Conservation (phyloP, 371 early-diverging fungal species). For the Mortierella sp. region DNA sequence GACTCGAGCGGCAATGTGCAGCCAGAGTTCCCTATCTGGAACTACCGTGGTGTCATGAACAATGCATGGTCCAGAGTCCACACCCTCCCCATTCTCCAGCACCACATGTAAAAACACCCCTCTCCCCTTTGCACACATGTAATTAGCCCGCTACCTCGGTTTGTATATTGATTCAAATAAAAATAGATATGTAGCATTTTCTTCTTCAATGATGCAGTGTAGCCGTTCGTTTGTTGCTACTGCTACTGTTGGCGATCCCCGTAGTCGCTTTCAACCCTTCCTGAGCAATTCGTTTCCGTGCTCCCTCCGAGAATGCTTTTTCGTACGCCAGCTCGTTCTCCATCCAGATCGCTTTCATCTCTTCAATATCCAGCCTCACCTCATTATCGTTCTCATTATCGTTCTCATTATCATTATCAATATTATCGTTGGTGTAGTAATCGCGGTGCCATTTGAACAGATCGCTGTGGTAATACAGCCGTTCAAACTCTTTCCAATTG, state of each 20-base stretch:
- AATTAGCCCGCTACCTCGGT: no score
- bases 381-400: background rate
- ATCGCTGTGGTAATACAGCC: conserved; percentile 30
- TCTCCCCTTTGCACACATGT: background rate
- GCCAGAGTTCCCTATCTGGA: conserved; percentile 86
- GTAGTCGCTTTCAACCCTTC: conserved; percentile 10
- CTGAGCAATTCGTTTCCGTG: conserved; percentile 22
- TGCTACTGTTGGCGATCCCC: background rate
- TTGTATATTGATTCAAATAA: background rate
- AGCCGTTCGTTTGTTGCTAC: background rate
- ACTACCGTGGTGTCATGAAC: conserved; percentile 89
- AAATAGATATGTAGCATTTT: background rate
- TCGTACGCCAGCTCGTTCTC: conserved; percentile 34
- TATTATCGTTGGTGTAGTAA: background rate
- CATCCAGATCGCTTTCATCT: conserved; percentile 37
- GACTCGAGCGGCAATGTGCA: conserved; percentile 86
- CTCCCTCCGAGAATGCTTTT: conserved; percentile 21
- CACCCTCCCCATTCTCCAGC: conserved; percentile 5
- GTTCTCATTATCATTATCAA: background rate
- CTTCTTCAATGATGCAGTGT: background rate
- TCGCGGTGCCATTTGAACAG: conserved; percentile 40
- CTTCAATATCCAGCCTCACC: conserved; percentile 12
- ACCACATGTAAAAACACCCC: conserved; percentile 16
- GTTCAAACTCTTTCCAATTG: conserved; percentile 41
- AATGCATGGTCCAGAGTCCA: conserved; percentile 74